Base-by-base conservation (phyloP, 2,329 filamentous ascomycete genomes). In the Anisogramma anomala region DNA sequence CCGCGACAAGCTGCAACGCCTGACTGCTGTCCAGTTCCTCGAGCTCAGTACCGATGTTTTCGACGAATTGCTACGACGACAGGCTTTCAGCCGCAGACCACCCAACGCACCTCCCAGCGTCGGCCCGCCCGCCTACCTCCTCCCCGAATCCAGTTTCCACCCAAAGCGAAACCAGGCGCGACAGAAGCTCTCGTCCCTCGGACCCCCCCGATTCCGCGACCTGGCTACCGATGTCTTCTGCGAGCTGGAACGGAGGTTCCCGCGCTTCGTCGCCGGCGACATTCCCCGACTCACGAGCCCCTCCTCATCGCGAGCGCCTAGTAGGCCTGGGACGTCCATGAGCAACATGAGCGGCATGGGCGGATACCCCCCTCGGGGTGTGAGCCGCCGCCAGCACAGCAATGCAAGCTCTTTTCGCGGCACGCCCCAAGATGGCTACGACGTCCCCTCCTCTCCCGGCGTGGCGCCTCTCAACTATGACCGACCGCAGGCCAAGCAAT, bases 81-180 rank as follows among this genome's bases (percentile, higher is more conserved):
- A 96, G 61, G 75, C 83, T 50, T 70, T 71, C 38, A 71, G 71
- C 40, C 65, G 75, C 47, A 65, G 66, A 41, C 66, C 69, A 13
- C 66, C 71, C 17, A 72, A 69, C 50, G 67, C 68, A 18, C 62
- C 64, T 15, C 67, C 68, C 35, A 68, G 65, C 48, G 60, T 57
- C 34, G 64, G 63, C 3, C 71, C 73, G n/a, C 84, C 86, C 2
- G 66, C 76, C 10, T 93, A 79, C 56, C 73, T 98, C 5, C 66
- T 84, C 18, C 85, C 91, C n/a, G 86, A 89, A 58, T 74, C 81
- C 49, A 82, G 79, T 49, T 96, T 96, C 62, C 91, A 98, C 60
- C 87, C 88, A 2, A 98, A 96, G 64, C 82, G 91, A 48, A 98
- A 98, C 58, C 88, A 96, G 60, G 91, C 91, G n/a, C 77, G 91